Base-by-base conservation (phyloP, 345 rosid genomes). In the Lepidium sativum region DNA sequence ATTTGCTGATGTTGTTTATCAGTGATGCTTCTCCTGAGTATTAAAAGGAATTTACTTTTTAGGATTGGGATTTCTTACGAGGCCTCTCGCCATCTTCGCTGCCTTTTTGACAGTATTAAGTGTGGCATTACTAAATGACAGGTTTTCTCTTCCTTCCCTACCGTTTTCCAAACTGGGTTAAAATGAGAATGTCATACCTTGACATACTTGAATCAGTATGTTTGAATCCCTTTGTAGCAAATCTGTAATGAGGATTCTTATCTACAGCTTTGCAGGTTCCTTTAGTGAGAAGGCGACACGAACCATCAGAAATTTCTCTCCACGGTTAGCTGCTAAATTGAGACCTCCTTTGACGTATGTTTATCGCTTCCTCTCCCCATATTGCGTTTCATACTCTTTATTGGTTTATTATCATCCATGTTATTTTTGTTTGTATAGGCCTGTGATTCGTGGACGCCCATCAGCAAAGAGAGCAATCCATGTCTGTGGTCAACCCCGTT, bases 281-380 rank as follows among this genome's bases (percentile, higher is more conserved):
- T 90, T 91, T 79, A 85, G 80, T 60, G 99, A 90, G 82, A 94
- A 91, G 71, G 91, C 82, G 4, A 86, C 84, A 14, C 88, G 96
- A 80, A 91, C 89, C 29, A 78, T 84, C 48, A 85, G 99, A 74
- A 89, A 80, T 73, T 81, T 91, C 77, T 94, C 96, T 73, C 99
- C 99, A 54, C 97, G 82, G 52, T 72, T 94, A 75, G 99, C 99
- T 38, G 97, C 92, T 18, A 94, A 90, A 79, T 81, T 90, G 97
- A 85, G 97, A 71, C 97, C 96, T 71, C 86, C 96, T 13, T 86
- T 81, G 58, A 84, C 88, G 96, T 91, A 75, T 72, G 82, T 74
- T 48, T 31, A 10, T 6, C 27, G 43, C 60, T 29, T 63, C 20
- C 37, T 37, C 39, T 70, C 66, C 11, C 10, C 3, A 29, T 14